Base-by-base conservation (phyloP, 2,329 filamentous ascomycete genomes). In the Neonectria punicea region DNA sequence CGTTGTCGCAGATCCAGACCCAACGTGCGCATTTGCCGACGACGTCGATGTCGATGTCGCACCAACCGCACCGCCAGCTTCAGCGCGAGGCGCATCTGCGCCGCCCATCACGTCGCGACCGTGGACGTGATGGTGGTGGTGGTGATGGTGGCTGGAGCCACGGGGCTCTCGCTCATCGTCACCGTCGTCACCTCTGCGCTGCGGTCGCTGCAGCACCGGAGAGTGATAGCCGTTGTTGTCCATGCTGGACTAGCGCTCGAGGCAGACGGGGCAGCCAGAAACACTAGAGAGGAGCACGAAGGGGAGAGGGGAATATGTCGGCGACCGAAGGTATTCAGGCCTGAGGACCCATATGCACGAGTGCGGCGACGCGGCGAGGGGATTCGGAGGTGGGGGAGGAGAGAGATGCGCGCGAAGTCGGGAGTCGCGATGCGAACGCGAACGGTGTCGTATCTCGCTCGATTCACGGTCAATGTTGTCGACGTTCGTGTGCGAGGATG, bases 61-160 rank as follows among this genome's bases (percentile, higher is more conserved):
- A 58, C 64, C 61, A 55, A 36, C 30, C 10, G 68, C 54, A 60
- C 47, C 58, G 36, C 61, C 70, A 56, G 53, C 59, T 55, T 54
- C 67, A 64, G 65, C 59, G 43, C 65, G 71, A 63, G 76, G 61
- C 61, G 74, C 63, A 60, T 76, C 74, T 54, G 68, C 62, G 36
- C 73, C 73, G 73, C 80, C 82, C 75, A 83, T 77, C 71, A 84
- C 81, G 76, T 86, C 83, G 81, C 82, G 84, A 71, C 80, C 78
- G 70, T 74, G 74, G 66, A 77, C 73, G 54, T 74, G 72, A 60
- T 77, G 76, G 59, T 77, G 78, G 58, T 78, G 78, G 63, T 78
- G 75, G 71, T 77, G 76, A 67, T 76, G 73, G 58, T 79, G 78
- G 62, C 76, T 76, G 68, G 79, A 70, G 25, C 64, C 60, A 53